These are phyloP conservation scores for Camelina sativa DNA, from an alignment of 345 rosid genomes.

Conservation along the genomic window DNA sequence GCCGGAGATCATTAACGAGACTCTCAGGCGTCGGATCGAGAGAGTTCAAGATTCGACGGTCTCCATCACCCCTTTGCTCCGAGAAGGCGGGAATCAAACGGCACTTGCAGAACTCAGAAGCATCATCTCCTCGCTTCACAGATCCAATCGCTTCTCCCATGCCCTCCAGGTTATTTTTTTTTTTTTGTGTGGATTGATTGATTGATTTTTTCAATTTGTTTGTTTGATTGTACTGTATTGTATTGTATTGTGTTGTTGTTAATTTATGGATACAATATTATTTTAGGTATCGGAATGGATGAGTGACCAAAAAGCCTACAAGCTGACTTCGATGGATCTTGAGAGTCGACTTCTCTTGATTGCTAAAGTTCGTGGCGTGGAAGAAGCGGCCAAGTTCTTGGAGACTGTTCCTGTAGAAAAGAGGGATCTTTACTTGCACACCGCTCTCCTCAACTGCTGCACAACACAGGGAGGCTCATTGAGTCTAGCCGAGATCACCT, in stretches of 20 bases:
- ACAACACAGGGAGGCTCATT: constrained; percentile 26
- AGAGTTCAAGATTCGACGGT: constrained; percentile 32
- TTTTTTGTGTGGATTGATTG: no score
- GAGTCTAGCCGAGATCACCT: constrained; percentile 52
- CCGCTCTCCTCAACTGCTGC: constrained; percentile 55
- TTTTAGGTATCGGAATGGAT: constrained; percentile 57
- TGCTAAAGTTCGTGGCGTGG: constrained; percentile 50
- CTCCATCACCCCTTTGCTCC: constrained; percentile 50
- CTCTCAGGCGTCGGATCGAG: constrained; percentile 44
- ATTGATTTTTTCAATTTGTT: no score
- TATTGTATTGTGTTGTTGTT: no score
- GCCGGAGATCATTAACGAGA: constrained; percentile 15
- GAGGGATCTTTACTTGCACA: constrained; percentile 45
- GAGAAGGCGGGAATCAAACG: constrained; percentile 42
- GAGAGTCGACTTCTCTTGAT: constrained; percentile 54
- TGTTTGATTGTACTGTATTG: background rate
- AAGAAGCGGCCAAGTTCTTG: constrained; percentile 51
- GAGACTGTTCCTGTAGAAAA: constrained; percentile 39
- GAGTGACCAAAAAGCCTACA: constrained; percentile 31
- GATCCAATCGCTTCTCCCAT: constrained; percentile 42
- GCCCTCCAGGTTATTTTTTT: constrained; percentile 52
- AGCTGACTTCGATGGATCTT: constrained; percentile 38
- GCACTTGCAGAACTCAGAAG: constrained; percentile 33
- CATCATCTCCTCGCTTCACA: constrained; percentile 45
- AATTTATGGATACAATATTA: background rate